Evolutionary conservation across 495 filamentous ascomycete genomes (phyloP), one percentile per base, ranked within the genome.

Genomic region (Trichoderma erinaceum): DNA sequence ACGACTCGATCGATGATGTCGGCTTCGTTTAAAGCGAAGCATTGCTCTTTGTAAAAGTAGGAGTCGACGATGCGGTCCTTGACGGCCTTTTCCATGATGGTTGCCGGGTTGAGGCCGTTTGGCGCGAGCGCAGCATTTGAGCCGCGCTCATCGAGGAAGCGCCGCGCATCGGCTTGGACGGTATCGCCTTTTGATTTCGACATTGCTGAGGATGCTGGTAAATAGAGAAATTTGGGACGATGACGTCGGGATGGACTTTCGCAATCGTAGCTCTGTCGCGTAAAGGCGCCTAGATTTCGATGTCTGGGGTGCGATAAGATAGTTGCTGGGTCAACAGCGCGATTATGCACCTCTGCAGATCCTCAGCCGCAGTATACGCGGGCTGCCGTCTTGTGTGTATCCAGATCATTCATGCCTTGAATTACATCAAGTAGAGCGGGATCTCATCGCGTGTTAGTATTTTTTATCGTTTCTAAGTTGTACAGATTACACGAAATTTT

Each of bases 21-120:
- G 82, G 82, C 91, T 66, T 92, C 92, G 79, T 98, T 98, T 69
- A 99, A 81, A 27, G 90, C 95, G 80, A 97, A 99, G 75, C 93
- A 96, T 77, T 97, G 93, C 76, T 98, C 96, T 78, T 97, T 97
- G 90, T 92, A 99, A 81, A 97, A 99, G 80, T 96, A 95, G 70
- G 87, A 90, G 69, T 96, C 91, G 67, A 91, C 87, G 77, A 99
- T 97, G 73, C 95, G 92, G 76, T 99, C 94, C 68, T 92, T 90
- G 68, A 96, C 91, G 16, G 92, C 88, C 75, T 93, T 95, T 73
- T 97, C 93, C 81, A 97, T 88, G 46, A 97, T 91, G 8, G 89
- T 90, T 8, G 90, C 88, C 0, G 93, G 93, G 79, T 97, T 97
- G 71, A 93, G 86, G 48, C 92, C 91, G 77, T 86, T 86, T 29